Percentiles rank a stretch among this genome's conserved stretches.
phyloP scores from a whole-genome alignment of 2,329 filamentous ascomycete species.

The Talaromyces verruculosus region DNA sequence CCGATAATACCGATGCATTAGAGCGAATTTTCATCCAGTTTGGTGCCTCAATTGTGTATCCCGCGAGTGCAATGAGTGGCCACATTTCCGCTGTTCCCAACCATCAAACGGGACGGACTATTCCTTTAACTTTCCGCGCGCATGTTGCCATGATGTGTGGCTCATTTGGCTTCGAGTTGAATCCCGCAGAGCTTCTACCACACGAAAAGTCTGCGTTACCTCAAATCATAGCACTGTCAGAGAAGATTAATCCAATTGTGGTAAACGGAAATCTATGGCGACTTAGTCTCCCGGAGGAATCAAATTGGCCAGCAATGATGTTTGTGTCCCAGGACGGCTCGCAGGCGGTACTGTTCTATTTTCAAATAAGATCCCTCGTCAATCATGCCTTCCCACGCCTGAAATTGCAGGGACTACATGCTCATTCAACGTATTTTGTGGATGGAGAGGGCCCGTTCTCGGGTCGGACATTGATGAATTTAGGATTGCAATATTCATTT shows the following conservation, averaged over 20 bases:
- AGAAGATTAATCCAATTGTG: neutral
- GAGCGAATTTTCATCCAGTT: neutral
- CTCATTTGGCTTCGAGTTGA: neutral
- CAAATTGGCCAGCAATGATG: neutral
- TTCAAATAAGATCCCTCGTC: no score
- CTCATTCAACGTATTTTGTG: no score
- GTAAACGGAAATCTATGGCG: neutral
- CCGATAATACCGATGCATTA: neutral
- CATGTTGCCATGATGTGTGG: neutral
- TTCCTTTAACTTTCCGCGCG: neutral
- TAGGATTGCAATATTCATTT: no score
- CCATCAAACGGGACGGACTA: neutral
- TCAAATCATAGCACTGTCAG: neutral
- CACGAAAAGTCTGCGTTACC: neutral
- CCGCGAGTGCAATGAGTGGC: neutral
- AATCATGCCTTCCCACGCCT: no score
- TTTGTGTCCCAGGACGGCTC: neutral
- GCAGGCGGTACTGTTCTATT: neutral
- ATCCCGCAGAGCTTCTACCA: neutral
- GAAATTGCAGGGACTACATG: no score
- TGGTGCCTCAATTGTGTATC: neutral
- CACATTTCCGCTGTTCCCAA: neutral
- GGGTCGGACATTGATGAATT: no score
- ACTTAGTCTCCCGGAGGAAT: neutral
- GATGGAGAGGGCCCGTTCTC: no score